Evolutionary conservation across 208 protist species (phyloP), one percentile per base, ranked within the genome.

Genomic region (Wallacemonas collosoma): DNA sequence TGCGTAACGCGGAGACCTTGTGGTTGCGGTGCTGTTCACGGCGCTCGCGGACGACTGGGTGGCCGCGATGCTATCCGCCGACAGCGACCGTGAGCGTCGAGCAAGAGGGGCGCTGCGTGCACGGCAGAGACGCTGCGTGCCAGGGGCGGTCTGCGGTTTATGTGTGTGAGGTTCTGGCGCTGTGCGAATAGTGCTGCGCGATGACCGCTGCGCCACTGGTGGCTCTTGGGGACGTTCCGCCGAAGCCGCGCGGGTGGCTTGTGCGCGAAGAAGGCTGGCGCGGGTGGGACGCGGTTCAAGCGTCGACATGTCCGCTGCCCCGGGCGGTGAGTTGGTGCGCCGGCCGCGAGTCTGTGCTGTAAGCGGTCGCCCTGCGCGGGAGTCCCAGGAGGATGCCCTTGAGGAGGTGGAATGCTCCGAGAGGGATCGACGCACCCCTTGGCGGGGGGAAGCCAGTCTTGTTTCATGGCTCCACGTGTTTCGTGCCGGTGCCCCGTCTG

Each of bases 251-350:
- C 40, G 60, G 3, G 60, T 65, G n/a, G 60, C 60, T 3, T 45
- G n/a, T 17, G 38, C 60, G 35, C 60, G 60, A 6, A 65, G 9
- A 9, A 65, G 14, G n/a, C 60, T 65, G 40, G 60, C 60, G 12
- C 60, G 36, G n/a, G 60, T 65, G n/a, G 38, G 60, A 3, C 60
- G 60, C 11, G 60, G 60, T 0, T 9, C 43, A 6, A 65, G 38
- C 2, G 1, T 12, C 8, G 45, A 50, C 45, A 12, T 50, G 45
- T 1, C 45, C 45, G 26, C 26, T 26, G 26, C 26, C 0, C 26
- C 26, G 26, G 26, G 26, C 26, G 26, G 26, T 26, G 26, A 26
- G 26, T 26, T 26, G 26, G 26, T 26, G 26, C 26, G 26, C 26
- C 26, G 26, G 26, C 26, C 26, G 26, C 26, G 26, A 26, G 26